Conservation (phyloP, 345 rosid species). For the Diplotaxis tenuifolia region DNA sequence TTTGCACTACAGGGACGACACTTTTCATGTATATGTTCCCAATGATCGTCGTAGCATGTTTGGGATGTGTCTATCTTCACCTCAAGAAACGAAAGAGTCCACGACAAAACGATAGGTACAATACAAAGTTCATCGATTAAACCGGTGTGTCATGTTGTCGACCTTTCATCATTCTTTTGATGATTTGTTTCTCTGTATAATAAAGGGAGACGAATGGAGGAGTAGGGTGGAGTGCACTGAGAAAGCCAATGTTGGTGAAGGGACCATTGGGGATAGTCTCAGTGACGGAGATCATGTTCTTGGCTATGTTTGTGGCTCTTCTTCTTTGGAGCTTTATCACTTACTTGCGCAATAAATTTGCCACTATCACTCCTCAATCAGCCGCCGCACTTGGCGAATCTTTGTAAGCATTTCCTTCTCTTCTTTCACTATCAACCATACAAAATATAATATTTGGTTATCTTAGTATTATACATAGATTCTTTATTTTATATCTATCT, state of each 20-base stretch:
- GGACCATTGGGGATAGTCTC: constrained; percentile 90
- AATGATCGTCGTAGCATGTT: constrained; percentile 51
- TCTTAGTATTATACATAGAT: neutral
- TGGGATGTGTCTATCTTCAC: constrained; percentile 63
- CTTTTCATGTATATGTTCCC: constrained; percentile 60
- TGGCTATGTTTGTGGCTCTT: constrained; percentile 66
- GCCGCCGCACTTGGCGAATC: constrained; percentile 40
- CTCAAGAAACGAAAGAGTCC: constrained; percentile 22
- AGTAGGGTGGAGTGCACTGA: constrained; percentile 30
- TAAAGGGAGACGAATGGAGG: constrained; percentile 26
- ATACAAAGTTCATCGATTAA: neutral
- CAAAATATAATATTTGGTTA: neutral
- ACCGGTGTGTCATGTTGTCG: neutral
- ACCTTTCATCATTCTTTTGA: neutral
- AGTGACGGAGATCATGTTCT: constrained; percentile 53
- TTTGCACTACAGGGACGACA: constrained; percentile 42
- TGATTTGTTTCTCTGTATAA: neutral
- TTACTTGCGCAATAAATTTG: constrained; percentile 46
- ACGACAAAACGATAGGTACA: constrained; percentile 7
- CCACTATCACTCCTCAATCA: constrained; percentile 40
- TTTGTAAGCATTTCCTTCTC: constrained; percentile 43
- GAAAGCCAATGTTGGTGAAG: constrained; percentile 62
- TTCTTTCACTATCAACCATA: constrained; percentile 3
- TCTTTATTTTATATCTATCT: neutral
- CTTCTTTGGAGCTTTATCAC: constrained; percentile 57